Evolutionary conservation across 345 rosid genomes (phyloP).

Genomic region (Ceriops zippeliana): DNA sequence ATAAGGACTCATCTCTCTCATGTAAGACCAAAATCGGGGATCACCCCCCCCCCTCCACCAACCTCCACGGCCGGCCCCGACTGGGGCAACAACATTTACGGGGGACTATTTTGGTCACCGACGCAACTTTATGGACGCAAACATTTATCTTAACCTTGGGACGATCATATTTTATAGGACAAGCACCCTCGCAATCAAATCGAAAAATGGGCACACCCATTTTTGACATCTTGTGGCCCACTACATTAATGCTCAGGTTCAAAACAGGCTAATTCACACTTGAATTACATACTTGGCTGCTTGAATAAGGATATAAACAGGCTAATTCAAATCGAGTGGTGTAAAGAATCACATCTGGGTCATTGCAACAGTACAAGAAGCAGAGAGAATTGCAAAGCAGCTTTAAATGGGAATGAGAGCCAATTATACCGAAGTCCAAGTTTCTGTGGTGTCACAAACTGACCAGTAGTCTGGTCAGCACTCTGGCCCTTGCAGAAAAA

Average conservation of each 20-base stretch:
- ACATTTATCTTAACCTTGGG: no score
- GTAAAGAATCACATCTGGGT: slow-evolving; percentile 2
- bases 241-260: slow-evolving; percentile 20
- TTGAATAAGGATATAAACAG: slow-evolving; percentile 4
- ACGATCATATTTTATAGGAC: neutral
- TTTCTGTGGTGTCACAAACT: slow-evolving; percentile 5
- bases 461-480: neutral
- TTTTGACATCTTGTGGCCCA: slow-evolving; percentile 26
- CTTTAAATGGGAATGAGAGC: slow-evolving; percentile 24
- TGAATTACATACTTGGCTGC: slow-evolving; percentile 21
- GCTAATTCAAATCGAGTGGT: neutral
- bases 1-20: no score
- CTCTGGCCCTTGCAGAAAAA: no score
- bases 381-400: slow-evolving; percentile 19
- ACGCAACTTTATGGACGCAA: no score
- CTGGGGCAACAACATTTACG: no score
- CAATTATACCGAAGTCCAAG: neutral
- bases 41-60: no score
- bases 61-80: no score
- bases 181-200: slow-evolving; percentile 17
- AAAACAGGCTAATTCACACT: slow-evolving; percentile 10
- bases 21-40: no score
- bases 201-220: slow-evolving; percentile 33
- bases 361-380: slow-evolving; percentile 2
- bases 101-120: no score